Conservation (phyloP, 768 basidiomycete genomes). For the Phylloporus arenicola region DNA sequence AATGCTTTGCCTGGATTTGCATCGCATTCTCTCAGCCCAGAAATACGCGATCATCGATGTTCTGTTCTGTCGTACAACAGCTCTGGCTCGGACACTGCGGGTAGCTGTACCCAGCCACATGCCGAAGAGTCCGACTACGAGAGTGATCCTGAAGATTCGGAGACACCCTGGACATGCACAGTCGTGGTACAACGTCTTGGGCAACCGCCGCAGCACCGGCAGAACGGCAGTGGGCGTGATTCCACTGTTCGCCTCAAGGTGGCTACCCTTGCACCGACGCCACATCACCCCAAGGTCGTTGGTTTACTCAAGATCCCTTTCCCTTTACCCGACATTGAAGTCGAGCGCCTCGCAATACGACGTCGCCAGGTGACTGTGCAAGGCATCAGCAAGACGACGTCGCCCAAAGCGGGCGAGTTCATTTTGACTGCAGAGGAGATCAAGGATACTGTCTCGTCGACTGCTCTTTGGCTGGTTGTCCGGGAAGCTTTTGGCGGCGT, state of each 20-base stretch:
- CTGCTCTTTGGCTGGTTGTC: conserved; percentile 87
- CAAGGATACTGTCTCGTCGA: conserved; percentile 86
- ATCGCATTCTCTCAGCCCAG: conserved; percentile 9
- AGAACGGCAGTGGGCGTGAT: conserved; percentile 4
- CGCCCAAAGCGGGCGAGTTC: conserved; percentile 31
- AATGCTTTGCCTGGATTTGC: conserved; percentile 4
- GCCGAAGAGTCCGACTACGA: conserved; percentile 60
- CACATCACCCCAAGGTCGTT: conserved; percentile 94
- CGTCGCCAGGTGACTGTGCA: conserved; percentile 39
- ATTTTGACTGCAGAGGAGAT: conserved; percentile 84
- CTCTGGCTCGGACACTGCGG: conserved; percentile 30
- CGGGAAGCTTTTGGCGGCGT: conserved; percentile 91
- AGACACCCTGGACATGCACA: conserved; percentile 94
- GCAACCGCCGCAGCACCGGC: conserved; percentile 6
- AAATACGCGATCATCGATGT: conserved; percentile 26
- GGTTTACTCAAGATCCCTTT: conserved; percentile 88
- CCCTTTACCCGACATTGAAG: conserved; percentile 76
- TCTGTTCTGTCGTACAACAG: conserved; percentile 40
- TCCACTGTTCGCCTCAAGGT: conserved; percentile 50
- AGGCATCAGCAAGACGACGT: conserved; percentile 23
- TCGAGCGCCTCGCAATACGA: conserved; percentile 53
- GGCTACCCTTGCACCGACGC: conserved; percentile 83
- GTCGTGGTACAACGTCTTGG: conserved; percentile 54
- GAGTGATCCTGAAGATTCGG: conserved; percentile 93
- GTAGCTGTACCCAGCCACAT: conserved; percentile 19